Percentiles rank a stretch among this genome's conserved stretches.
Evolutionary conservation across 352 stramenopile genomes (phyloP).

Genomic region (Phytopythium montanum): DNA sequence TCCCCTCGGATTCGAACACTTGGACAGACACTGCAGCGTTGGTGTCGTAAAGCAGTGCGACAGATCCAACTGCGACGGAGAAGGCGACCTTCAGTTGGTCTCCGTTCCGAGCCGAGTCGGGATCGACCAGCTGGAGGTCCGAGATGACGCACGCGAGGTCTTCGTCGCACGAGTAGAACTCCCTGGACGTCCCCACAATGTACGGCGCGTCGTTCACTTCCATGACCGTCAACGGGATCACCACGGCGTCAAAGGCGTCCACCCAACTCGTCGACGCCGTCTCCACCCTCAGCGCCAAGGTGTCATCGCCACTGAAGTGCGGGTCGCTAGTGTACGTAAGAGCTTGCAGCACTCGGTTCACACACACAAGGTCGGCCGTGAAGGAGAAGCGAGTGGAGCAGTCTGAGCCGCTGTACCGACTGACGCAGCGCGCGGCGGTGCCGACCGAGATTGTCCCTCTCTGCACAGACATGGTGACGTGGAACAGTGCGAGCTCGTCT

Average conservation of each 20-base stretch:
- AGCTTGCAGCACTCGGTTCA: conserved; percentile 31
- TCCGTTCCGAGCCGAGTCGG: conserved; percentile 20
- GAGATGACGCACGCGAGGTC: conserved; percentile 45
- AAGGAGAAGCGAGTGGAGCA: conserved; percentile 14
- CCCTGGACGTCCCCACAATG: conserved; percentile 14
- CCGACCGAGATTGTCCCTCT: conserved; percentile 22
- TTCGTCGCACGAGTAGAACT: conserved; percentile 53
- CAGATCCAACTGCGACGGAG: conserved; percentile 23
- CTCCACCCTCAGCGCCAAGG: conserved; percentile 29
- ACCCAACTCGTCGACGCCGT: conserved; percentile 1
- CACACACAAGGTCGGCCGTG: conserved; percentile 25
- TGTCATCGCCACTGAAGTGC: conserved; percentile 43
- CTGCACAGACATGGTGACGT: conserved; percentile 25
- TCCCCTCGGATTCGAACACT: not conserved
- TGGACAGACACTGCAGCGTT: not conserved
- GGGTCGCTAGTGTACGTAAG: conserved; percentile 37
- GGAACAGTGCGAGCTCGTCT: conserved; percentile 14
- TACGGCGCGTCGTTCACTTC: conserved; percentile 76
- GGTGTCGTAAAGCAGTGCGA: conserved; percentile 24
- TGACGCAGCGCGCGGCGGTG: conserved; percentile 18
- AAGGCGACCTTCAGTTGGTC: conserved; percentile 27
- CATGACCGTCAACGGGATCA: conserved; percentile 39
- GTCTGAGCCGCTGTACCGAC: conserved; percentile 8
- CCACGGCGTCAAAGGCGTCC: conserved; percentile 21
- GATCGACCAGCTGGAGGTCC: conserved; percentile 44